Evolutionary conservation across 345 rosid species (phyloP).

Genomic region (Salix brachista): DNA sequence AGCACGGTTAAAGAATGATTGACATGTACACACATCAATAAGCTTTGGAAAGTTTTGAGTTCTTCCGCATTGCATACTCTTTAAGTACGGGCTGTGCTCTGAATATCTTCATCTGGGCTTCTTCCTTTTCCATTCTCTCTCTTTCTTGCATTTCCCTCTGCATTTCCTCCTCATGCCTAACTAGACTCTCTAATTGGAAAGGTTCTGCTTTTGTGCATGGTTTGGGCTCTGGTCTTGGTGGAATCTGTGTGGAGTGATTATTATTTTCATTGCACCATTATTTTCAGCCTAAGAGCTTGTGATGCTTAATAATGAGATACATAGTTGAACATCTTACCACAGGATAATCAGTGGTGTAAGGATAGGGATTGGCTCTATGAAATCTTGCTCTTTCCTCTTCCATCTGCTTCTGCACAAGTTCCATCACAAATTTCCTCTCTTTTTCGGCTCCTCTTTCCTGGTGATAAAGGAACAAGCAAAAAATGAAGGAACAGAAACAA

Average conservation of each 20-base stretch:
- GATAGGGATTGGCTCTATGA: constrained; percentile 86
- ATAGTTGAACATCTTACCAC: constrained; percentile 48
- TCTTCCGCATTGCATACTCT: constrained; percentile 52
- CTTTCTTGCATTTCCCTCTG: constrained; percentile 82
- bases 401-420: constrained; percentile 49
- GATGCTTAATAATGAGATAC: neutral
- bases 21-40: neutral
- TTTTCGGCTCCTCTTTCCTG: constrained; percentile 96
- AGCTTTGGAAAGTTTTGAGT: neutral
- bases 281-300: neutral
- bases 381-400: constrained; percentile 76
- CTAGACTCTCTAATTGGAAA: constrained; percentile 78
- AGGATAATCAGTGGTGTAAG: constrained; percentile 92
- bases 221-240: constrained; percentile 83
- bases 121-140: constrained; percentile 61
- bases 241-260: constrained; percentile 47
- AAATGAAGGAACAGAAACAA: neutral
- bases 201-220: constrained; percentile 79
- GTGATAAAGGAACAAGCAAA: neutral
- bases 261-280: neutral
- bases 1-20: neutral
- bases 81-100: constrained; percentile 70
- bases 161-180: constrained; percentile 86
- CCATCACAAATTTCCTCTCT: constrained; percentile 61
- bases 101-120: constrained; percentile 63